phyloP scores from a whole-genome alignment of 2,329 filamentous ascomycete species.

The Neoascochyta sp. region DNA sequence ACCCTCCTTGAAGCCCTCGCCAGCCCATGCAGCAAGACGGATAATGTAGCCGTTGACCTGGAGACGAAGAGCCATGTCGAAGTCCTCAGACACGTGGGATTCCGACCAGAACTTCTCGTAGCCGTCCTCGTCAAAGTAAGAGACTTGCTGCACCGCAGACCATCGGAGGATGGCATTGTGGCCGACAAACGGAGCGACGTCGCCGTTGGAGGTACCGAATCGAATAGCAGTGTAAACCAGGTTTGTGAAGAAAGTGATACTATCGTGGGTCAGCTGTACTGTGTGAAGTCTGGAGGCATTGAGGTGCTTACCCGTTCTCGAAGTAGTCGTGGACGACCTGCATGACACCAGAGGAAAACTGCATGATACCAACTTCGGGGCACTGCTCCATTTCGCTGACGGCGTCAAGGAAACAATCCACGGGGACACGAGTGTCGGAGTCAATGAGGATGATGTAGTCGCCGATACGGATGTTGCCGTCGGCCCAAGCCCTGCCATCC shows the following conservation, averaged over 20 bases:
- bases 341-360: slow-evolving; percentile 74
- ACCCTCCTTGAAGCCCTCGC: slow-evolving; percentile 67
- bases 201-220: slow-evolving; percentile 65
- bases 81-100: slow-evolving; percentile 69
- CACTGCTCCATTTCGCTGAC: slow-evolving; percentile 77
- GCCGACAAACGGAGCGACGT: slow-evolving; percentile 69
- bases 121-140: slow-evolving; percentile 54
- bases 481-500: slow-evolving; percentile 69
- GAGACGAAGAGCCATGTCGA: slow-evolving; percentile 67
- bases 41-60: slow-evolving; percentile 65
- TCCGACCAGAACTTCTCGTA: slow-evolving; percentile 70
- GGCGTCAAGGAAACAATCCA: slow-evolving; percentile 71
- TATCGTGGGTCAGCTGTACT: slow-evolving; percentile 2
- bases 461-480: slow-evolving; percentile 77
- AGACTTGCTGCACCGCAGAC: slow-evolving; percentile 58
- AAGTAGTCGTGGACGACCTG: slow-evolving; percentile 67
- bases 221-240: slow-evolving; percentile 68
- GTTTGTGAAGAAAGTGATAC: slow-evolving; percentile 72
- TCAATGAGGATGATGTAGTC: slow-evolving; percentile 73
- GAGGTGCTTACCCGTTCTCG: slow-evolving; percentile 52
- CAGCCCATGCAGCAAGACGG: slow-evolving; percentile 64
- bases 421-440: slow-evolving; percentile 73
- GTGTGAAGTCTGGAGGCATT: background rate
- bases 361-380: slow-evolving; percentile 70
- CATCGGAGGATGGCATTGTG: slow-evolving; percentile 74